Percentiles rank a stretch among this genome's conserved stretches.
Evolutionary conservation across 176 grass and related monocot species (phyloP).

Genomic region (Eragrostis curvula): DNA sequence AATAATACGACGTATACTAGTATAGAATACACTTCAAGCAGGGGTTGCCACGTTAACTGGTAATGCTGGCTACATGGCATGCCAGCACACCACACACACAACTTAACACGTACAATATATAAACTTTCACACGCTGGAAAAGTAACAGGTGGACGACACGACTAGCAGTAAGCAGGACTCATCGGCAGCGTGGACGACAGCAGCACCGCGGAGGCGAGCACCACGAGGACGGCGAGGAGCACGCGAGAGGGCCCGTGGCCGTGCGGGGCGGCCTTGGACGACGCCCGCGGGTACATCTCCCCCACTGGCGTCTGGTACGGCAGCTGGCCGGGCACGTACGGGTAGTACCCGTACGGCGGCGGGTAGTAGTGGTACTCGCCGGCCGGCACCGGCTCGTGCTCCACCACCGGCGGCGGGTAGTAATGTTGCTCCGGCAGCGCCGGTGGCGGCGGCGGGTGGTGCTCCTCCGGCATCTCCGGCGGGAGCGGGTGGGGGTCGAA

Average conservation of each 20-base stretch:
- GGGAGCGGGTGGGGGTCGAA: conserved; percentile 52
- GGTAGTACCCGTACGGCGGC: conserved; percentile 41
- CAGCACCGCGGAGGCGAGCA: conserved; percentile 14
- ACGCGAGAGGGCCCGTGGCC: neutral
- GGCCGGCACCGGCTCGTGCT: conserved; percentile 9
- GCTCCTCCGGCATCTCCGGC: conserved; percentile 29
- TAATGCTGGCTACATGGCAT: neutral
- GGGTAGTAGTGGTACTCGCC: conserved; percentile 21
- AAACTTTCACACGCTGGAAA: neutral
- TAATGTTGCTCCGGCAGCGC: conserved; percentile 8
- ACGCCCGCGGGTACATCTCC: conserved; percentile 47
- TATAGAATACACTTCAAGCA: no score
- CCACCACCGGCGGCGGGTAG: conserved; percentile 34
- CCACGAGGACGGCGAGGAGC: neutral
- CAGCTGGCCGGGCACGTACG: neutral
- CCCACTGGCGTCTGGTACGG: conserved; percentile 37
- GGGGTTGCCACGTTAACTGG: no score
- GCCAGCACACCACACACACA: neutral
- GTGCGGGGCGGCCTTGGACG: conserved; percentile 26
- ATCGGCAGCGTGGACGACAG: neutral
- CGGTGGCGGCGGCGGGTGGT: neutral
- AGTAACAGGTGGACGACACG: neutral
- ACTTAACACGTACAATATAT: neutral
- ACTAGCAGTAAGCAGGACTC: neutral
- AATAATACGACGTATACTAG: no score